Evolutionary conservation across 139 green algal genomes (phyloP).

Genomic region (Chlorella sp.): DNA sequence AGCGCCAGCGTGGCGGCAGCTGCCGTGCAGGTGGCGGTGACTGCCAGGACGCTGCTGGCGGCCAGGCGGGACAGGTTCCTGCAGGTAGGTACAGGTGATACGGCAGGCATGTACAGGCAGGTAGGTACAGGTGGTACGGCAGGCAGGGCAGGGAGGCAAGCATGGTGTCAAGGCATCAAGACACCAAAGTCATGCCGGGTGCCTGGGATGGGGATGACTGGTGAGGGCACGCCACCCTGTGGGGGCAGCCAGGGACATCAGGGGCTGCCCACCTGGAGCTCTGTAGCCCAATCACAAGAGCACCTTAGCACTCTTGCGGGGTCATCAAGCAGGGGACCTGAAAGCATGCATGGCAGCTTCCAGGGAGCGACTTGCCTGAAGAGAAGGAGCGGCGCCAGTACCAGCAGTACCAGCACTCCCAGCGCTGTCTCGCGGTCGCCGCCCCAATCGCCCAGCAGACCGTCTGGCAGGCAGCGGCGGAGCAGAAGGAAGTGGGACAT

Average conservation of each 20-base stretch:
- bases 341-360: too few species aligned
- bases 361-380: conserved; percentile 26
- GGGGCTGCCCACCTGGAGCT: too few species aligned
- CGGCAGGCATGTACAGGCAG: neutral
- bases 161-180: too few species aligned
- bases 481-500: neutral
- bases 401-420: neutral
- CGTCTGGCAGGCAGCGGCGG: neutral
- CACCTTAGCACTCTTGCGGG: too few species aligned
- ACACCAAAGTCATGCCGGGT: too few species aligned
- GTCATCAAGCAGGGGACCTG: too few species aligned
- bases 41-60: neutral
- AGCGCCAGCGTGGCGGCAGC: neutral
- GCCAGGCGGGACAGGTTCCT: neutral
- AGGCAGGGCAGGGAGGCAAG: too few species aligned
- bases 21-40: neutral
- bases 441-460: conserved; percentile 8
- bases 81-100: neutral
- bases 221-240: too few species aligned
- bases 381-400: neutral
- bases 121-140: too few species aligned
- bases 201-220: too few species aligned
- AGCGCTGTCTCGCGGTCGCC: neutral
- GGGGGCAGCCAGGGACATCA: too few species aligned
- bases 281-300: too few species aligned